A percentile compares a stretch with the other conserved stretches of the same genome.
These are phyloP conservation scores for Monosporozyma siamensis DNA, from an alignment of 805 yeast genomes.

Conservation along the genomic window DNA sequence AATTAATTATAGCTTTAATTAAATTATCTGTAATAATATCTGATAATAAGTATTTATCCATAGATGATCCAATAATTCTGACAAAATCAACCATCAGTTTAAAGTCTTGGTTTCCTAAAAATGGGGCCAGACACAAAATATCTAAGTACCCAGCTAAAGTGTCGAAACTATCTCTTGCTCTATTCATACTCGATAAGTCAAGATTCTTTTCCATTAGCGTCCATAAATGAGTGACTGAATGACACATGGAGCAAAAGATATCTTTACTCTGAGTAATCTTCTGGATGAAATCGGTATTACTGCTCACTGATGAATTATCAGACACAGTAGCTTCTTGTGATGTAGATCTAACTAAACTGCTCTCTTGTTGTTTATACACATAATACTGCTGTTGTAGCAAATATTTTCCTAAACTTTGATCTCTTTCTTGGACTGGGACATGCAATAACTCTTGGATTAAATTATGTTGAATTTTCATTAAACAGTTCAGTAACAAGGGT, in stretches of 20 bases:
- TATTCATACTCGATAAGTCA: conserved; percentile 14
- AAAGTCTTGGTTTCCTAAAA: conserved; percentile 38
- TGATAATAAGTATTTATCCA: conserved; percentile 39
- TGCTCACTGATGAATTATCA: conserved; percentile 11
- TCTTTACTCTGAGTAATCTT: conserved; percentile 21
- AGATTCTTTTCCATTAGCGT: conserved; percentile 13
- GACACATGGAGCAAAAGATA: conserved; percentile 28
- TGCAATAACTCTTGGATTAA: conserved; percentile 11
- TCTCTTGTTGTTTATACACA: conserved; percentile 8
- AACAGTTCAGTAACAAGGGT: conserved; percentile 14
- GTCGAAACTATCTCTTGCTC: conserved; percentile 15
- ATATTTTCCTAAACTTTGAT: conserved; percentile 5
- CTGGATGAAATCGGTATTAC: conserved; percentile 8
- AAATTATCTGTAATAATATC: conserved; percentile 13
- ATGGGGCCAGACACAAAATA: conserved; percentile 26
- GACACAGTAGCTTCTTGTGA: not conserved
- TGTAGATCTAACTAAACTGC: not conserved
- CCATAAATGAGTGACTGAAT: conserved; percentile 18
- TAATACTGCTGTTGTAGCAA: conserved; percentile 6
- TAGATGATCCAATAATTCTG: conserved; percentile 40
- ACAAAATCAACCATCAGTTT: conserved; percentile 37
- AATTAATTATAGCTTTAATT: conserved; percentile 37
- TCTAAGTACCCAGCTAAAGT: conserved; percentile 33
- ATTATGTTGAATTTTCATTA: conserved; percentile 19
- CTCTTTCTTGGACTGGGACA: conserved; percentile 3